Percentiles rank a stretch among this genome's conserved stretches.
These are phyloP conservation scores for Dalbergia oliveri DNA, from an alignment of 306 rosid genomes.

Conservation along the genomic window DNA sequence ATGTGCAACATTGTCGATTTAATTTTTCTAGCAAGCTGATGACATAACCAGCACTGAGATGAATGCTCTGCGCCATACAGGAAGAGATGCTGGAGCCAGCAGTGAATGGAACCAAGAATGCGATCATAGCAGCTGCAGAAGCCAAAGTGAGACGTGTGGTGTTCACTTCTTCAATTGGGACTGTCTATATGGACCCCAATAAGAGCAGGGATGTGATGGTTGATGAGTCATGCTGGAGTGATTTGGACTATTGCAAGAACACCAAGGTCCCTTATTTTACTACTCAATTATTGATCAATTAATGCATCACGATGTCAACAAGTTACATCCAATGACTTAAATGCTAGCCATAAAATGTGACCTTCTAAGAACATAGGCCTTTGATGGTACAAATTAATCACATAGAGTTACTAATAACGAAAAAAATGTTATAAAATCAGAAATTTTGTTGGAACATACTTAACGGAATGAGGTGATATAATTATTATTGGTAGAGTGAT, in stretches of 20 bases:
- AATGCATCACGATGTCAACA: not conserved
- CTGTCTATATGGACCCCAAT: constrained; percentile 82
- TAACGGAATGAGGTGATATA: too few relatives aligned
- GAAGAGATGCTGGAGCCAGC: constrained; percentile 88
- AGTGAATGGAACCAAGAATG: constrained; percentile 74
- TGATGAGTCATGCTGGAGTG: constrained; percentile 91
- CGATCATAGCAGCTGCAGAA: constrained; percentile 73
- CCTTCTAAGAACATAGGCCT: too few relatives aligned
- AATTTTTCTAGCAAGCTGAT: too few relatives aligned
- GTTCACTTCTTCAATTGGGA: constrained; percentile 94
- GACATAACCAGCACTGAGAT: too few relatives aligned
- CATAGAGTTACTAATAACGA: too few relatives aligned
- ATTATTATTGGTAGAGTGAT: too few relatives aligned
- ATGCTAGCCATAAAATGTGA: too few relatives aligned
- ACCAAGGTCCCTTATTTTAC: constrained; percentile 61
- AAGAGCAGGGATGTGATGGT: constrained; percentile 69
- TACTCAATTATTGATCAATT: not conserved
- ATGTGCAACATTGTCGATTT: too few relatives aligned
- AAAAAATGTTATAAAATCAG: too few relatives aligned
- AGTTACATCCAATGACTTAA: too few relatives aligned
- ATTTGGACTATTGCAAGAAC: constrained; percentile 89
- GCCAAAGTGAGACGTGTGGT: constrained; percentile 81
- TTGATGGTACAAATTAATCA: too few relatives aligned
- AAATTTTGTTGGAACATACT: too few relatives aligned
- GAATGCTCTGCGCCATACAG: constrained; percentile 32